Conservation (phyloP, 176 grass and related monocot species). For the Typha latifolia region DNA sequence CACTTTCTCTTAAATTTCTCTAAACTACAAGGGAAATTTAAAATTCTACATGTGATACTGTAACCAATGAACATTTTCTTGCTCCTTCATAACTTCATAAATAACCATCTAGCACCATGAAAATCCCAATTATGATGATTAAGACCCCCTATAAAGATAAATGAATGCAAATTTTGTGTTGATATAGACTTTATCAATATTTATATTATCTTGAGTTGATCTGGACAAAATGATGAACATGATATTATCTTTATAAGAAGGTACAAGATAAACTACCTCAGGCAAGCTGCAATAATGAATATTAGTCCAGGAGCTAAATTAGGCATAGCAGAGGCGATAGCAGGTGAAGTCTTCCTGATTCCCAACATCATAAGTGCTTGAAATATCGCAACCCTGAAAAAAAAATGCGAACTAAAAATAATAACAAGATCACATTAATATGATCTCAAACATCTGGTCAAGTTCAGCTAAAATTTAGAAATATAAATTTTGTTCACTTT, state of each 20-base stretch:
- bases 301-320: conserved; percentile 53
- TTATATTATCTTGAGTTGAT: too few relatives aligned
- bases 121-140: too few relatives aligned
- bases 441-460: neutral
- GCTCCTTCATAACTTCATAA: too few relatives aligned
- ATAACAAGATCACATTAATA: neutral
- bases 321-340: conserved; percentile 61
- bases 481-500: too few relatives aligned
- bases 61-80: neutral
- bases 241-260: neutral
- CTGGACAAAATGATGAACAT: neutral
- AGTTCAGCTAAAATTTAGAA: neutral
- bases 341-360: conserved; percentile 42
- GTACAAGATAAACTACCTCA: conserved; percentile 21
- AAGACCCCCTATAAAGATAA: too few relatives aligned
- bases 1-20: conserved; percentile 43
- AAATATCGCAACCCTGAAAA: conserved; percentile 33
- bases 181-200: too few relatives aligned
- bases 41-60: neutral
- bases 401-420: neutral
- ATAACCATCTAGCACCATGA: too few relatives aligned
- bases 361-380: conserved; percentile 47
- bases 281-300: conserved; percentile 52
- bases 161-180: too few relatives aligned
- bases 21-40: conserved; percentile 8